Conservation (phyloP, 129 eudicot genomes). For the Glebionis coronaria region DNA sequence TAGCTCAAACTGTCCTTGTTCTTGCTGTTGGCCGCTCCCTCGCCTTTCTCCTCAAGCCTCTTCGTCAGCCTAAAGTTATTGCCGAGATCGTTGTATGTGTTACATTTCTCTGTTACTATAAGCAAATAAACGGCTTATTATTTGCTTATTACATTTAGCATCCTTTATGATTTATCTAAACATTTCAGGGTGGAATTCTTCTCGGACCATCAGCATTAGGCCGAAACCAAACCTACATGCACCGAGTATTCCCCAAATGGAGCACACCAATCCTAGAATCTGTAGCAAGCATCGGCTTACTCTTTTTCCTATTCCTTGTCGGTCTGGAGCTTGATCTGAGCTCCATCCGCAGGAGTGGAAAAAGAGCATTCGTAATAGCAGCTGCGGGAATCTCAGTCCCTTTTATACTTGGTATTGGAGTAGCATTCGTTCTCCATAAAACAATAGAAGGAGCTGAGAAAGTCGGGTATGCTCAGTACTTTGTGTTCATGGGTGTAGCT, state of each 20-base stretch:
- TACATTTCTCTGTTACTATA: not conserved
- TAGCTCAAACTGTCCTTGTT: conserved; percentile 60
- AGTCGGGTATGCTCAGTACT: conserved; percentile 52
- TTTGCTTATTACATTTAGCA: no score
- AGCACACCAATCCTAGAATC: conserved; percentile 85
- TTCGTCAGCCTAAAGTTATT: conserved; percentile 89
- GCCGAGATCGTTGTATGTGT: conserved; percentile 87
- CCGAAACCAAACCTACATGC: conserved; percentile 59
- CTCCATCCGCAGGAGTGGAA: conserved; percentile 66
- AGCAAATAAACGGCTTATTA: not conserved
- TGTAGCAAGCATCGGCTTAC: conserved; percentile 75
- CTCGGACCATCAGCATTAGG: conserved; percentile 88
- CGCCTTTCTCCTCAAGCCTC: conserved; percentile 77
- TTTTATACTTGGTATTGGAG: conserved; percentile 60
- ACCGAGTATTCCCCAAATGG: conserved; percentile 66
- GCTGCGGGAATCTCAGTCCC: conserved; percentile 78
- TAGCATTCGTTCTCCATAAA: conserved; percentile 54
- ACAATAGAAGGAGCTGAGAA: conserved; percentile 54
- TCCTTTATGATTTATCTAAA: no score
- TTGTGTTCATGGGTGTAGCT: conserved; percentile 88
- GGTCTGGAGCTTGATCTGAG: conserved; percentile 78
- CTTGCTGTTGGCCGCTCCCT: conserved; percentile 59
- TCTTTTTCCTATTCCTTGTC: conserved; percentile 75
- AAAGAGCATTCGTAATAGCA: conserved; percentile 60
- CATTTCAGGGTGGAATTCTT: conserved; percentile 63